A percentile compares a stretch with the other conserved stretches of the same genome.
Conservation (phyloP, 164 flowering plant genomes). For the Macadamia tetraphylla region DNA sequence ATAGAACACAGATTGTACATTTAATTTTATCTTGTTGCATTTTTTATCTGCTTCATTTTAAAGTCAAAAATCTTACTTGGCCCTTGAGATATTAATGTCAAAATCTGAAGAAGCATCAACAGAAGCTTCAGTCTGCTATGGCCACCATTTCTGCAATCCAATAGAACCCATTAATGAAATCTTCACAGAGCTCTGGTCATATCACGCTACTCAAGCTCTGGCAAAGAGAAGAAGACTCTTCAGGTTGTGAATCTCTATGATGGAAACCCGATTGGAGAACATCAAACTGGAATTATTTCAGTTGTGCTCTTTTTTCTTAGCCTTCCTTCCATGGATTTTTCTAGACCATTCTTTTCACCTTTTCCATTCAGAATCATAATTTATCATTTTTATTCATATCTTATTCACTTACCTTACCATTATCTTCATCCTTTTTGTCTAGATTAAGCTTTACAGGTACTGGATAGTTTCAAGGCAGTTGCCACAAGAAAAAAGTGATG, state of each 20-base stretch:
- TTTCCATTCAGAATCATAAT: constrained; percentile 63
- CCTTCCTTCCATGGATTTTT: constrained; percentile 53
- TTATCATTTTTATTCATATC: constrained; percentile 32
- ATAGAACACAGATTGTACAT: too few relatives aligned
- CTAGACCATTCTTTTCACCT: constrained; percentile 51
- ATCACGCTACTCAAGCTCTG: constrained; percentile 83
- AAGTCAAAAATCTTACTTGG: background rate
- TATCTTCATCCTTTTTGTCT: constrained; percentile 22
- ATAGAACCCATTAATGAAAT: constrained; percentile 65
- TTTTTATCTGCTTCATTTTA: background rate
- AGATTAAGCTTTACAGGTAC: constrained; percentile 50
- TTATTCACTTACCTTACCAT: constrained; percentile 42
- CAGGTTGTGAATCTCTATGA: constrained; percentile 35
- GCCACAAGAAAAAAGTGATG: constrained; percentile 53
- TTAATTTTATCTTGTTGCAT: too few relatives aligned
- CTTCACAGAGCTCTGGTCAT: constrained; percentile 84
- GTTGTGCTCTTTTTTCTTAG: constrained; percentile 57
- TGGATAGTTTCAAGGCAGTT: constrained; percentile 51
- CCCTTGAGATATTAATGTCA: constrained; percentile 30
- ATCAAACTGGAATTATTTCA: constrained; percentile 57
- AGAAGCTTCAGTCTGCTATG: constrained; percentile 13
- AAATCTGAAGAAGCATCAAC: constrained; percentile 43
- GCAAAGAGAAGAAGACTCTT: constrained; percentile 79
- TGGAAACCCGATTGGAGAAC: constrained; percentile 53
- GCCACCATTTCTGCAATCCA: constrained; percentile 29